A percentile compares a stretch with the other conserved stretches of the same genome.
phyloP scores from a whole-genome alignment of 139 green algal species.

The Tetraselmis chui region DNA sequence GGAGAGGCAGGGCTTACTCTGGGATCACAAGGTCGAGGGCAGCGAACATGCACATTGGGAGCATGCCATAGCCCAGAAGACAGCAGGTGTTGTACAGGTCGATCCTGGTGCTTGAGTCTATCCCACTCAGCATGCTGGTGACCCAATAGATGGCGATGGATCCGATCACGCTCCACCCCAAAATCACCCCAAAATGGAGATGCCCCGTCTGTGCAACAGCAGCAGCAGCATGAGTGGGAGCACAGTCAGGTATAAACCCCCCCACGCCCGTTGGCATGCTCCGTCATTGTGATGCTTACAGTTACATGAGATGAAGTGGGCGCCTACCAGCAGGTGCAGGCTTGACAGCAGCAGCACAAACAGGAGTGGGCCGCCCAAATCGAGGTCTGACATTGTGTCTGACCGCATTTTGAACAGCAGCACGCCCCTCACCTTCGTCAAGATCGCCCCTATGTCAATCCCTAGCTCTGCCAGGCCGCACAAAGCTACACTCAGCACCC shows the following conservation, averaged over 20 bases:
- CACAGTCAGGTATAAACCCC: neutral
- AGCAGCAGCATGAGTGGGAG: neutral
- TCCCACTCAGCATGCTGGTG: conserved; percentile 40
- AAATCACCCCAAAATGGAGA: conserved; percentile 89
- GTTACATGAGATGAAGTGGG: conserved; percentile 2
- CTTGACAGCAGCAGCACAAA: conserved; percentile 66
- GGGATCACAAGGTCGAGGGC: conserved; percentile 63
- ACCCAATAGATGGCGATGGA: conserved; percentile 68
- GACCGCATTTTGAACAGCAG: conserved; percentile 54
- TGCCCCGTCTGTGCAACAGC: conserved; percentile 84
- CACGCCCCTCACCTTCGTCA: conserved; percentile 57
- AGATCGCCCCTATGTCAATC: conserved; percentile 82
- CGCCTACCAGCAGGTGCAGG: conserved; percentile 77
- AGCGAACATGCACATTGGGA: conserved; percentile 71
- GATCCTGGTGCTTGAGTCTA: conserved; percentile 22
- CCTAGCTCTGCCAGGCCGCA: conserved; percentile 69
- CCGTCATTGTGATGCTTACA: neutral
- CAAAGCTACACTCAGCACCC: neutral
- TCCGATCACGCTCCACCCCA: conserved; percentile 85
- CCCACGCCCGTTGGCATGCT: neutral
- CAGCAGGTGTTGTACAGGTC: conserved; percentile 84
- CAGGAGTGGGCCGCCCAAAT: conserved; percentile 83
- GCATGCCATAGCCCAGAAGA: conserved; percentile 80
- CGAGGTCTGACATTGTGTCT: conserved; percentile 60
- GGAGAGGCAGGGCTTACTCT: conserved; percentile 28